phyloP scores from a whole-genome alignment of 2,329 filamentous ascomycete genomes.

The Stachybotrys echinatus region DNA sequence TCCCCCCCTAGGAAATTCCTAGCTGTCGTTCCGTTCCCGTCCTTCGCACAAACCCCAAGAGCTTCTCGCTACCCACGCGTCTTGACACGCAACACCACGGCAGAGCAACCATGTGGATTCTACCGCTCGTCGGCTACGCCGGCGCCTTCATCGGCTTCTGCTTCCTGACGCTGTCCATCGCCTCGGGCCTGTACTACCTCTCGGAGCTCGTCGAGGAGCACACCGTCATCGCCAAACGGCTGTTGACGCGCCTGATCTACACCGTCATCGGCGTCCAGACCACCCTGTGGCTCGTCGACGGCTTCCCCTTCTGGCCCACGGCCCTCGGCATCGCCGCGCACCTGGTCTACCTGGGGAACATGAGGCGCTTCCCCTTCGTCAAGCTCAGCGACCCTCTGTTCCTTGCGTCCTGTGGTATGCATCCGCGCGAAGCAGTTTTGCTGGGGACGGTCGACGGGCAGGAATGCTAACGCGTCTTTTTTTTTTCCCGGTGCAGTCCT shows the following conservation, averaged over 20 bases:
- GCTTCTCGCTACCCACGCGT: not conserved
- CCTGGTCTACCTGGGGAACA: slow-evolving; percentile 81
- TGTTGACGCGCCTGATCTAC: slow-evolving; percentile 85
- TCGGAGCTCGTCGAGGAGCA: slow-evolving; percentile 98
- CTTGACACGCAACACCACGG: not conserved
- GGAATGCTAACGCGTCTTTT: not conserved
- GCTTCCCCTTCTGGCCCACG: slow-evolving; percentile 74
- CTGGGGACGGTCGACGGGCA: not conserved
- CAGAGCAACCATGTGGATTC: slow-evolving; percentile 72
- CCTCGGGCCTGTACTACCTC: slow-evolving; percentile 96
- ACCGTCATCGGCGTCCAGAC: slow-evolving; percentile 68
- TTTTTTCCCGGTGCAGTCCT: slow-evolving; percentile 54
- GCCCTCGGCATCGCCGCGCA: slow-evolving; percentile 75
- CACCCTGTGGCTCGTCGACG: slow-evolving; percentile 73
- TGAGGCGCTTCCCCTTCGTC: slow-evolving; percentile 69
- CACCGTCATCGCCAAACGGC: slow-evolving; percentile 82
- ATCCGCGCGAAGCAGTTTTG: accelerated
- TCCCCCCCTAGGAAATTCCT: not conserved
- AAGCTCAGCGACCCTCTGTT: slow-evolving; percentile 86
- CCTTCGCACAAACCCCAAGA: not conserved
- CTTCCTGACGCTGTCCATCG: slow-evolving; percentile 92
- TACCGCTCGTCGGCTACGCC: slow-evolving; percentile 84
- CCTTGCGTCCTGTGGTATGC: slow-evolving; percentile 71
- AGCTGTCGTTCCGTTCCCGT: too few species aligned
- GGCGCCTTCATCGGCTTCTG: slow-evolving; percentile 85